Evolutionary conservation across 371 early-diverging fungal species (phyloP), one percentile per base, ranked within the genome.

Genomic region (Mortierella sp.): DNA sequence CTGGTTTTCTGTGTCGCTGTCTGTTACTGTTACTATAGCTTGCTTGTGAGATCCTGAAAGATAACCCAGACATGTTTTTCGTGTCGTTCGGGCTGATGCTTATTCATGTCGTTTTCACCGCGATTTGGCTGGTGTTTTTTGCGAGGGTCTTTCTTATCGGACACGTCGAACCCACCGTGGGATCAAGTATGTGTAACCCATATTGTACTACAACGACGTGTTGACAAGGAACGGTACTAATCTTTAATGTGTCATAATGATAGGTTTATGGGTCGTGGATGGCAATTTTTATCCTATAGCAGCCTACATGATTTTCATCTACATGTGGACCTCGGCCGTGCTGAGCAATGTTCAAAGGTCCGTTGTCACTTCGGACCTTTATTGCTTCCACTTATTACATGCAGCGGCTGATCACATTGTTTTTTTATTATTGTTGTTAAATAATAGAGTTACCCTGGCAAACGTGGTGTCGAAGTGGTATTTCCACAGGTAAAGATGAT

Each of bases 381-480:
- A 11, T 14, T 34, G 2, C 14, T 4, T 34, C 7, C 2, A 34
- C 14, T 34, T 34, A 34, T 14, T 4, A 34, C 2, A 0, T 14
- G 37, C 19, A 32, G 19, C 11, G 14, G 15, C 21, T 19, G 27
- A 41, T 15, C 21, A 49, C 42, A 15, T 11, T 41, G 4, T 41
- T 43, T 21, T 14, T 17, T 32, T 34, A 21, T 34, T 34, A 14
- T 14, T 1, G 11, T 34, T 14, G 4, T 4, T 7, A 34, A 1
- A 42, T 48, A 21, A 0, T 63, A 84, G 88, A 66, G 85, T 87
- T 31, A 84, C 84, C 11, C 79, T 94, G 50, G 85, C 92, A 3
- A 87, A 89, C 2, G 87, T 92, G 6, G 90, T 90, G 3, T 89
- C 92, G 4, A 85, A 91, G 70, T 94, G 94, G 94, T 94, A 92